Evolutionary conservation across 139 green algal genomes (phyloP).

Genomic region (Edaphochlamys debaryana): DNA sequence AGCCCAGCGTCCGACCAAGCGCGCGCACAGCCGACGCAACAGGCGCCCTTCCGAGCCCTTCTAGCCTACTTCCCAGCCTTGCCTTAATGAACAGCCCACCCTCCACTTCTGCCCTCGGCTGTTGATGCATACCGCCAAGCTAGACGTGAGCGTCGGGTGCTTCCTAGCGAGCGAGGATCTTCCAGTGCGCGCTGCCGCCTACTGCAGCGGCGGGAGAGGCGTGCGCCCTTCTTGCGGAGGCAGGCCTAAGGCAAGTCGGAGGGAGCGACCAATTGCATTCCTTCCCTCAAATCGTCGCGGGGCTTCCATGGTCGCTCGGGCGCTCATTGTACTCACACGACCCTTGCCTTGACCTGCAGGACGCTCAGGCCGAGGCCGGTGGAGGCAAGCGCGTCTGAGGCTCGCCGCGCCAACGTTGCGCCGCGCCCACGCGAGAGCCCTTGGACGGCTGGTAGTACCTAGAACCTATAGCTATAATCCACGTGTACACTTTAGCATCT

Average conservation of each 20-base stretch:
- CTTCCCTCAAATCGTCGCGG: background rate
- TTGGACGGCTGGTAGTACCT: background rate
- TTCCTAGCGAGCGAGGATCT: no score
- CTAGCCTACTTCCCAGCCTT: no score
- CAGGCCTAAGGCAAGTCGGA: background rate
- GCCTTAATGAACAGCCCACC: no score
- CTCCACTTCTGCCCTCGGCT: no score
- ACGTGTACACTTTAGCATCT: background rate
- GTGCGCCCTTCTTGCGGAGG: constrained; percentile 3
- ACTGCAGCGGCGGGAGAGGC: background rate
- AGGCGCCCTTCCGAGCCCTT: no score
- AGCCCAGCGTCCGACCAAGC: no score
- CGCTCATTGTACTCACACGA: no score
- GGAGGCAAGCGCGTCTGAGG: background rate
- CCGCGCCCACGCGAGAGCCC: background rate
- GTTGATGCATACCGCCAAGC: no score
- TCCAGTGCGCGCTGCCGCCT: no score
- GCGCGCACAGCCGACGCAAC: no score
- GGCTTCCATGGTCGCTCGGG: background rate
- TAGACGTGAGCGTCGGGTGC: no score
- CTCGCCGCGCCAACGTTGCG: background rate
- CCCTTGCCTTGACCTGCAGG: no score
- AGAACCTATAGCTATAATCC: background rate
- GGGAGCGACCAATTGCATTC: background rate
- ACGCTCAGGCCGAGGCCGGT: background rate